phyloP scores from a whole-genome alignment of 192 early-diverging fungal genomes.

The Backusella macrospora region DNA sequence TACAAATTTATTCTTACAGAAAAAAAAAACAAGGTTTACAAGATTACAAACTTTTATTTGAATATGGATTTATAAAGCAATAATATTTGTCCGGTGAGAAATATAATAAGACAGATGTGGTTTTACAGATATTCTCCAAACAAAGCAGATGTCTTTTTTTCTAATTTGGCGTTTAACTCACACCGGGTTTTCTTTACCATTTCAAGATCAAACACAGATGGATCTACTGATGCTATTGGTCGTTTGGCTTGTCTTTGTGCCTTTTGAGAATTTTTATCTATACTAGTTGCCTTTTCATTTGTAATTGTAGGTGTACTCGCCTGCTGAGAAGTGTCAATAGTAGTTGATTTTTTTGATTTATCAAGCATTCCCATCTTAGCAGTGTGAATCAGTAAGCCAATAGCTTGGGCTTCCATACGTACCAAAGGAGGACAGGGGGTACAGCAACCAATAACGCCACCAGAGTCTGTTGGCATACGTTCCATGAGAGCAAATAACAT shows the following conservation, averaged over 20 bases:
- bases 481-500: constrained; percentile 80
- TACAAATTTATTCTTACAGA: neutral
- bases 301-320: neutral
- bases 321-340: neutral
- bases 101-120: neutral
- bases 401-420: constrained; percentile 77
- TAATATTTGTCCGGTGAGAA: constrained; percentile 1
- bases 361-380: constrained; percentile 25
- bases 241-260: neutral
- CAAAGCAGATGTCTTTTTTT: constrained; percentile 14
- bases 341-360: neutral
- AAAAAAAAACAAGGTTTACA: neutral
- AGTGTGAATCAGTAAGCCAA: constrained; percentile 60
- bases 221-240: neutral
- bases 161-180: constrained; percentile 3
- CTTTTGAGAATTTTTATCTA: neutral
- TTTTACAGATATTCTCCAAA: constrained; percentile 16
- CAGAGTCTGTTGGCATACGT: constrained; percentile 70
- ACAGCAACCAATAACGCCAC: constrained; percentile 73
- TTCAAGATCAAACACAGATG: constrained; percentile 8
- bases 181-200: neutral
- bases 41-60: neutral
- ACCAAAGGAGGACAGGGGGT: constrained; percentile 83
- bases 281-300: neutral
- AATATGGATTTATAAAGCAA: neutral